A percentile compares a stretch with the other conserved stretches of the same genome.
Conservation (phyloP, 768 basidiomycete species). For the Leccinum sublutescens region DNA sequence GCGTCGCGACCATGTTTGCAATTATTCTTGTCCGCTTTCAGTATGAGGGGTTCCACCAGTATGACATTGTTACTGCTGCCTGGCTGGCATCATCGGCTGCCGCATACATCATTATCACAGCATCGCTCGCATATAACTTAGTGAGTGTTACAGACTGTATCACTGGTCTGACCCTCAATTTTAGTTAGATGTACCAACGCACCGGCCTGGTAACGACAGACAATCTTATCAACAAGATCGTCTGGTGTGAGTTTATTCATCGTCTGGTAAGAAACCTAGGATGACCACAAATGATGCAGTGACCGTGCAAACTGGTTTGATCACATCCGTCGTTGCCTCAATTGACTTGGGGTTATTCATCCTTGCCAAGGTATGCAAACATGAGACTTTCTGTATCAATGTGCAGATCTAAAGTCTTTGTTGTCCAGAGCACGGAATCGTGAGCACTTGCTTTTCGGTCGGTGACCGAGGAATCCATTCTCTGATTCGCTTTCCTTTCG, state of each 20-base stretch:
- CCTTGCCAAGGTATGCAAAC: conserved; percentile 11
- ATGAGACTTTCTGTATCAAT: not conserved
- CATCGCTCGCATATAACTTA: conserved; percentile 42
- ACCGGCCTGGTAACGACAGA: conserved; percentile 44
- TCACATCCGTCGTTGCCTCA: conserved; percentile 13
- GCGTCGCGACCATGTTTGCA: conserved; percentile 33
- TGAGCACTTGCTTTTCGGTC: not conserved
- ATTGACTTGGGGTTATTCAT: conserved; percentile 28
- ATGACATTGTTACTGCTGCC: conserved; percentile 34
- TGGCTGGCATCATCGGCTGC: conserved; percentile 44
- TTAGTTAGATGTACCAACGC: conserved; percentile 37
- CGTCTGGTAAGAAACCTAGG: not conserved
- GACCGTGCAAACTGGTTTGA: conserved; percentile 32
- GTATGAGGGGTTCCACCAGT: conserved; percentile 34
- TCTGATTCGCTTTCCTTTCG: not conserved
- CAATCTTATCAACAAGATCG: conserved; percentile 38
- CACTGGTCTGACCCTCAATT: not conserved
- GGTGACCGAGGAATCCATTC: not conserved
- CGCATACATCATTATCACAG: conserved; percentile 44
- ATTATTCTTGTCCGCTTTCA: conserved; percentile 19
- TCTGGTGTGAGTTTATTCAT: conserved; percentile 31
- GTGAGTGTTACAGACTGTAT: conserved; percentile 21
- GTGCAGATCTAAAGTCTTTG: not conserved
- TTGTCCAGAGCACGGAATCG: conserved; percentile 5
- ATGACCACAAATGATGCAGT: conserved; percentile 12